Evolutionary conservation across 192 early-diverging fungal genomes (phyloP).

Genomic region (Coemansia sp.): DNA sequence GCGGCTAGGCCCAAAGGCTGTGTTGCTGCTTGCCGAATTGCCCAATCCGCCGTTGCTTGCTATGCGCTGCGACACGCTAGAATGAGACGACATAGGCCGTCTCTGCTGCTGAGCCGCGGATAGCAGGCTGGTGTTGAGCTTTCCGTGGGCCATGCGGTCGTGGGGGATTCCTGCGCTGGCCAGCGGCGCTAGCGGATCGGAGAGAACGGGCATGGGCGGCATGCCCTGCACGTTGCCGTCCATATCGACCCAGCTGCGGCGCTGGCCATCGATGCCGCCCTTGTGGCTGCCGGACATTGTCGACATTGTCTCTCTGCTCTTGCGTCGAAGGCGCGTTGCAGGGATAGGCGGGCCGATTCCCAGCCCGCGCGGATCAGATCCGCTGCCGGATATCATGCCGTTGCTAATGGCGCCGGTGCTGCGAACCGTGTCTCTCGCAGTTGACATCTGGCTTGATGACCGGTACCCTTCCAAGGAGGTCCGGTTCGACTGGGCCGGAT

Average conservation of each 20-base stretch:
- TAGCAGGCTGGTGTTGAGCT: constrained; percentile 4
- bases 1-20: constrained; percentile 31
- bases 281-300: constrained; percentile 22
- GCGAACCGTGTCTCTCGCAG: constrained; percentile 11
- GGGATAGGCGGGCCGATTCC: constrained; percentile 17
- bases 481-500: constrained; percentile 15
- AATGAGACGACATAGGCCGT: constrained; percentile 47
- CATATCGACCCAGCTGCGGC: constrained; percentile 37
- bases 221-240: constrained; percentile 17
- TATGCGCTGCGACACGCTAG: constrained; percentile 27
- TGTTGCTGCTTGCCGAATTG: constrained; percentile 7
- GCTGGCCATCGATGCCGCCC: constrained; percentile 16
- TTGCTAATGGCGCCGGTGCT: constrained; percentile 18
- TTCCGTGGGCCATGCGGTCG: background rate
- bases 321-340: constrained; percentile 33
- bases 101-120: constrained; percentile 14
- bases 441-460: background rate
- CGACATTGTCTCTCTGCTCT: constrained; percentile 43
- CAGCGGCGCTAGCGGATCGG: constrained; percentile 4
- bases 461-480: constrained; percentile 9
- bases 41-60: constrained; percentile 15
- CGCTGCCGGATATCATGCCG: constrained; percentile 5
- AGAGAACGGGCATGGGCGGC: constrained; percentile 22
- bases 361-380: constrained; percentile 31
- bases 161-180: constrained; percentile 12